These are phyloP conservation scores for Alternaria sp. DNA, from an alignment of 2,329 filamentous ascomycete genomes.

Conservation along the genomic window DNA sequence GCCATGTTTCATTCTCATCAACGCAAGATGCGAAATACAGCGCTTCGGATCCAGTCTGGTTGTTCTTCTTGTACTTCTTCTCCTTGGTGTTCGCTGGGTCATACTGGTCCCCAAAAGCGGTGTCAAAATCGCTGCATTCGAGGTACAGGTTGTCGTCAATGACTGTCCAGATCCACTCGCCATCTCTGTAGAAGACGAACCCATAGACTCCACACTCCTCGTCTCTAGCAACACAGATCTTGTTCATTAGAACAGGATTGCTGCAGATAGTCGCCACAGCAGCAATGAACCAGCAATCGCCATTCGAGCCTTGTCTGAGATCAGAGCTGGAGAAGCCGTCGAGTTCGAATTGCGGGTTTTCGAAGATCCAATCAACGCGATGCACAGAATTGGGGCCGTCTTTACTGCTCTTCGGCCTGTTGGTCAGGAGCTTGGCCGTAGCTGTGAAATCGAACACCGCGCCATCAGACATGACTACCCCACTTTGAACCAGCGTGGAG, in stretches of 20 bases:
- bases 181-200: slow-evolving; percentile 76
- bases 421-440: slow-evolving; percentile 67
- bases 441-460: slow-evolving; percentile 41
- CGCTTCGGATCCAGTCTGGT: slow-evolving; percentile 76
- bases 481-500: slow-evolving; percentile 29
- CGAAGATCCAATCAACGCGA: slow-evolving; percentile 72
- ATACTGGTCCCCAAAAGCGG: slow-evolving; percentile 69
- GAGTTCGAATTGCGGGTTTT: slow-evolving; percentile 75
- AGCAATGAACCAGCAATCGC: slow-evolving; percentile 87
- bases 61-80: slow-evolving; percentile 67
- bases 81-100: slow-evolving; percentile 64
- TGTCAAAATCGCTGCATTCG: slow-evolving; percentile 77
- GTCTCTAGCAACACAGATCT: slow-evolving; percentile 74
- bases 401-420: slow-evolving; percentile 23
- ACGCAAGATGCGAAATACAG: slow-evolving; percentile 79
- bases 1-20: slow-evolving; percentile 80
- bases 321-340: slow-evolving; percentile 78
- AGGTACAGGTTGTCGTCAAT: slow-evolving; percentile 90
- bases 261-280: slow-evolving; percentile 78
- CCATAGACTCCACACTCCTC: slow-evolving; percentile 81
- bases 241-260: slow-evolving; percentile 72
- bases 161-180: slow-evolving; percentile 82
- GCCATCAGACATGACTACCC: slow-evolving; percentile 26
- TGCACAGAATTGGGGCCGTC: slow-evolving; percentile 33
- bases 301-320: slow-evolving; percentile 76